Percentiles rank a stretch among this genome's conserved stretches.
These are phyloP conservation scores for Aspergillus leporis DNA, from an alignment of 495 filamentous ascomycete species.

Conservation along the genomic window DNA sequence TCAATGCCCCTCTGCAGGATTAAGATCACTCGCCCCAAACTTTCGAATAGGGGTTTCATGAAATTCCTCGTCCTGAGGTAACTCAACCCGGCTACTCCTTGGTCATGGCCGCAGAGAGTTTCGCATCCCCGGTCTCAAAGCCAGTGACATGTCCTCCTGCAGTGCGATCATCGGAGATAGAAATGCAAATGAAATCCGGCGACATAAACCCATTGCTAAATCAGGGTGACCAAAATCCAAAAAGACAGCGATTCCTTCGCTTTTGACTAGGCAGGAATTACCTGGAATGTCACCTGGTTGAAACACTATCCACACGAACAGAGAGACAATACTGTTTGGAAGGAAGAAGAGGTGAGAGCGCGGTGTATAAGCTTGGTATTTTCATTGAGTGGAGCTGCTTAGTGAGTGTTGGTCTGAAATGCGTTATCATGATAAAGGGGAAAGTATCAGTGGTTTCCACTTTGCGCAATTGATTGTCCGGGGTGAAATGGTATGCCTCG, in stretches of 20 bases:
- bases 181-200: slow-evolving; percentile 55
- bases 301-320: slow-evolving; percentile 13
- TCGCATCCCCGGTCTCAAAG: slow-evolving; percentile 41
- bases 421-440: slow-evolving; percentile 14
- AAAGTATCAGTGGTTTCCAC: background rate
- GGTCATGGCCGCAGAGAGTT: slow-evolving; percentile 27
- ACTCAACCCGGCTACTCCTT: slow-evolving; percentile 7
- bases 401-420: slow-evolving; percentile 13
- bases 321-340: slow-evolving; percentile 16
- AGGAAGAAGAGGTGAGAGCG: slow-evolving; percentile 17
- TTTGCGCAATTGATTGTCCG: background rate
- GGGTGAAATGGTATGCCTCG: slow-evolving; percentile 41
- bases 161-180: slow-evolving; percentile 40
- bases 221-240: slow-evolving; percentile 50
- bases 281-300: slow-evolving; percentile 5
- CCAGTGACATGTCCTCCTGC: slow-evolving; percentile 51
- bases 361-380: slow-evolving; percentile 5
- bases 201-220: slow-evolving; percentile 50
- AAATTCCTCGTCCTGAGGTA: slow-evolving; percentile 4
- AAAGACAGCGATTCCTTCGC: slow-evolving; percentile 42
- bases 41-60: background rate
- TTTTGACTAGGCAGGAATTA: slow-evolving; percentile 7
- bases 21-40: background rate
- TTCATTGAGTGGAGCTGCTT: slow-evolving; percentile 1
- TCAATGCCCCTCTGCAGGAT: slow-evolving; percentile 3